These are phyloP conservation scores for Monilinia vaccinii-corymbosi DNA, from an alignment of 2,329 filamentous ascomycete species.

Conservation along the genomic window DNA sequence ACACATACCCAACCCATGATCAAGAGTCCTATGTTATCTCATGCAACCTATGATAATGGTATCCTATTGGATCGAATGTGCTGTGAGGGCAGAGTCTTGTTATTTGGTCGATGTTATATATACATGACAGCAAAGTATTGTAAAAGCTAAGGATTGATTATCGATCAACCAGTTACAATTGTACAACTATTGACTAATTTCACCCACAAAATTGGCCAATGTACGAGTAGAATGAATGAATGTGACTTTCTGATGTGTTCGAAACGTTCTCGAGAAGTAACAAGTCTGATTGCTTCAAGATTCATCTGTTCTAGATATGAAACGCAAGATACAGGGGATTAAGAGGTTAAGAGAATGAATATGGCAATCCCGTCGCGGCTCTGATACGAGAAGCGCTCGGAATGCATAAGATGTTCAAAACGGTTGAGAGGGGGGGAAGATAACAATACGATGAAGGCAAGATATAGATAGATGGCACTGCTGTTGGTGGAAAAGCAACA, in stretches of 20 bases:
- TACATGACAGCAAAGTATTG: not conserved
- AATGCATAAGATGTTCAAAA: not conserved
- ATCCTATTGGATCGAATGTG: not conserved
- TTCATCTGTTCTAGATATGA: not conserved
- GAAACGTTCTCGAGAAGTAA: not conserved
- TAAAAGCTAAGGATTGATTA: not conserved
- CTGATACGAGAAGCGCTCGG: not conserved
- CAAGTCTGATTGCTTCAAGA: not conserved
- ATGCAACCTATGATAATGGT: not conserved
- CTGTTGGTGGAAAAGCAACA: conserved; percentile 39
- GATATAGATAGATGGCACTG: not conserved
- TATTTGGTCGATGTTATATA: not conserved
- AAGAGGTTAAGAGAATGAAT: not conserved
- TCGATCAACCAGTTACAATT: not conserved
- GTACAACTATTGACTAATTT: conserved; percentile 6
- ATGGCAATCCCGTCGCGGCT: not conserved
- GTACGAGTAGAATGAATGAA: not conserved
- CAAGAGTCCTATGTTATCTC: not conserved
- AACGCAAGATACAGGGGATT: conserved; percentile 1
- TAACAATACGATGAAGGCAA: conserved; percentile 39
- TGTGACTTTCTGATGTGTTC: not conserved
- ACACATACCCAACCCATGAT: conserved; percentile 27
- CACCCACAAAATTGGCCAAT: conserved; percentile 51
- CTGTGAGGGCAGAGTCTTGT: not conserved
- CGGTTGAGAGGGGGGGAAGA: not conserved